Percentiles rank a stretch among this genome's conserved stretches.
Conservation (phyloP, 1,139 yeast species). For the Blastobotrys petasosporus region DNA sequence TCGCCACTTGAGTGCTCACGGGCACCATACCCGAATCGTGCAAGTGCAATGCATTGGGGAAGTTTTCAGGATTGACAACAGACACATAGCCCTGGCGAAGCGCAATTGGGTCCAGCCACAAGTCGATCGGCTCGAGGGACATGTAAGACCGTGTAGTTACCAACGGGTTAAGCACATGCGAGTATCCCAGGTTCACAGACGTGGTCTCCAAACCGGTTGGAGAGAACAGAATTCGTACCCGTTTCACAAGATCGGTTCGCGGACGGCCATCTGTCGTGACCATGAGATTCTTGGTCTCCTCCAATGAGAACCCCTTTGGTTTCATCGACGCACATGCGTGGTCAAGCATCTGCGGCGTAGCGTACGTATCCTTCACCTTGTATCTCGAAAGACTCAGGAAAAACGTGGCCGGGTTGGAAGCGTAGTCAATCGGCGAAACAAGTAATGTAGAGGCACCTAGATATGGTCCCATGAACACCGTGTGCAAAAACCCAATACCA, state of each 20-base stretch:
- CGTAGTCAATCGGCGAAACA: slow-evolving; percentile 72
- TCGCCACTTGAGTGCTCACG: slow-evolving; percentile 86
- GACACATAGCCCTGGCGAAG: slow-evolving; percentile 82
- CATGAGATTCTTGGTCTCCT: slow-evolving; percentile 73
- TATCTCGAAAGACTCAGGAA: slow-evolving; percentile 67
- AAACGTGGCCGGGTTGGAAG: slow-evolving; percentile 67
- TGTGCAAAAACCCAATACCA: slow-evolving; percentile 84
- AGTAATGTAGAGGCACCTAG: slow-evolving; percentile 81
- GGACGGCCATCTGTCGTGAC: slow-evolving; percentile 76
- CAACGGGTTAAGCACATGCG: slow-evolving; percentile 76
- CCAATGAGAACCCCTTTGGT: slow-evolving; percentile 59
- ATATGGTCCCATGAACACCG: slow-evolving; percentile 75
- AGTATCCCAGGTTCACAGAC: slow-evolving; percentile 71
- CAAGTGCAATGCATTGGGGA: slow-evolving; percentile 63
- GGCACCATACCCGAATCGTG: slow-evolving; percentile 98
- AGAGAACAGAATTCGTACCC: slow-evolving; percentile 57
- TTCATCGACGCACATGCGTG: slow-evolving; percentile 60
- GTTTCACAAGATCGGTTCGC: slow-evolving; percentile 51
- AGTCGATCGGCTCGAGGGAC: slow-evolving; percentile 81
- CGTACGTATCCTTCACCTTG: slow-evolving; percentile 79
- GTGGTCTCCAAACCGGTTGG: slow-evolving; percentile 62
- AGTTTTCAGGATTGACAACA: slow-evolving; percentile 66
- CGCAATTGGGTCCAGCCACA: slow-evolving; percentile 83
- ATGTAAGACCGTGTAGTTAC: slow-evolving; percentile 80
- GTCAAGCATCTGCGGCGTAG: slow-evolving; percentile 78